A percentile compares a stretch with the other conserved stretches of the same genome.
Evolutionary conservation across 305 asterid genomes (phyloP).

Genomic region (Euphrasia arctica): DNA sequence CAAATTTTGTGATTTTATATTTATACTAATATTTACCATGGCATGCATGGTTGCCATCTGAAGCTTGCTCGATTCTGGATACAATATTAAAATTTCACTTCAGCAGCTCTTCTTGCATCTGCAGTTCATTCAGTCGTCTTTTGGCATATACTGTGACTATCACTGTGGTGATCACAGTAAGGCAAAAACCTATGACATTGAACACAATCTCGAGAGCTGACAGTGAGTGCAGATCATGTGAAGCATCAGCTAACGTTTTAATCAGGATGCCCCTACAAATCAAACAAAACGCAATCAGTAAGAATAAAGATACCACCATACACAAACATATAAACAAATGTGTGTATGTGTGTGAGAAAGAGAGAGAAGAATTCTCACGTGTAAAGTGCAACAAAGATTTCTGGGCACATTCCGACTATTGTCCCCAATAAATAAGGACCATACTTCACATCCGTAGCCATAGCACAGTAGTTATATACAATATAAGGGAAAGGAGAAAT

Average conservation of each 20-base stretch:
- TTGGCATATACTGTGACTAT: conserved; percentile 62
- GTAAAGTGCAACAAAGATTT: conserved; percentile 70
- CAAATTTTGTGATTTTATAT: conserved; percentile 12
- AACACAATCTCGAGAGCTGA: conserved; percentile 48
- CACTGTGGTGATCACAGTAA: conserved; percentile 51
- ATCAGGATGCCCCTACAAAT: conserved; percentile 64
- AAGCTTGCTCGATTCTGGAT: neutral
- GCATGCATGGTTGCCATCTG: conserved; percentile 4
- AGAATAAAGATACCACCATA: neutral
- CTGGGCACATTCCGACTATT: conserved; percentile 64
- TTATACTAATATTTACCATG: neutral
- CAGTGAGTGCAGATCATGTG: conserved; percentile 43
- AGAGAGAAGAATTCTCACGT: conserved; percentile 47
- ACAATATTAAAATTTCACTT: conserved; percentile 30
- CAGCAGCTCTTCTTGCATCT: conserved; percentile 56
- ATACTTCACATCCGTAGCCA: conserved; percentile 66
- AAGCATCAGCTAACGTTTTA: conserved; percentile 72
- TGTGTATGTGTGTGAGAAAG: neutral
- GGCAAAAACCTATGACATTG: conserved; percentile 57
- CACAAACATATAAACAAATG: neutral
- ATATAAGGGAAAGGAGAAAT: conserved; percentile 76
- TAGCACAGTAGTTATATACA: conserved; percentile 63
- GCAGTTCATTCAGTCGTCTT: conserved; percentile 60
- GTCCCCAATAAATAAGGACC: conserved; percentile 68
- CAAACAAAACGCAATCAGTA: conserved; percentile 14